phyloP scores from a whole-genome alignment of 2,329 filamentous ascomycete species.

The Metarhizium brunneum region DNA sequence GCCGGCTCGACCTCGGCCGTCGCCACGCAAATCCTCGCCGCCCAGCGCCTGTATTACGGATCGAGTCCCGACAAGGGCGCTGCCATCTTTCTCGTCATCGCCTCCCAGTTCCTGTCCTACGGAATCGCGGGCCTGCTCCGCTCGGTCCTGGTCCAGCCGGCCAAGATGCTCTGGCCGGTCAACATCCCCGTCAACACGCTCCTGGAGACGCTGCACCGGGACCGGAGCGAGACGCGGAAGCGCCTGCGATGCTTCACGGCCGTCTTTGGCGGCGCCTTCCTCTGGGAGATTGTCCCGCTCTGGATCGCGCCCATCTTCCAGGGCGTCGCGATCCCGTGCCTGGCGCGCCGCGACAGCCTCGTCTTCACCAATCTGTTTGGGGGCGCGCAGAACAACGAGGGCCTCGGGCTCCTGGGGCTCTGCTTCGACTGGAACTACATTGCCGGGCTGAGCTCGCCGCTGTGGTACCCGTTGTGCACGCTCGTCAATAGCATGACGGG shows the following conservation, averaged over 20 bases:
- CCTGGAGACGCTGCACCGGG: constrained; percentile 19
- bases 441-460: constrained; percentile 19
- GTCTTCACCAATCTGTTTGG: constrained; percentile 41
- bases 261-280: constrained; percentile 27
- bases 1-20: constrained; percentile 24
- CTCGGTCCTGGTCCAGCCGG: constrained; percentile 41
- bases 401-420: constrained; percentile 29
- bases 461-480: constrained; percentile 29
- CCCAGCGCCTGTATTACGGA: constrained; percentile 38
- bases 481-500: constrained; percentile 29
- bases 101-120: constrained; percentile 46
- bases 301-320: constrained; percentile 34
- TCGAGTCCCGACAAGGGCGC: constrained; percentile 37
- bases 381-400: constrained; percentile 27
- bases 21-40: constrained; percentile 34
- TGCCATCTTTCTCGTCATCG: constrained; percentile 40
- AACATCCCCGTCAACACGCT: constrained; percentile 21
- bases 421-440: constrained; percentile 35
- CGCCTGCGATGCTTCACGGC: constrained; percentile 31
- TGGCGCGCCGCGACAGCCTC: constrained; percentile 28
- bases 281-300: constrained; percentile 39
- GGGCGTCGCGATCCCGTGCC: constrained; percentile 29
- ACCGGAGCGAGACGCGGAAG: constrained; percentile 23
- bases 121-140: constrained; percentile 41
- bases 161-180: constrained; percentile 40